Conservation (phyloP, 257 asterid genomes). For the Cinchona pubescens region DNA sequence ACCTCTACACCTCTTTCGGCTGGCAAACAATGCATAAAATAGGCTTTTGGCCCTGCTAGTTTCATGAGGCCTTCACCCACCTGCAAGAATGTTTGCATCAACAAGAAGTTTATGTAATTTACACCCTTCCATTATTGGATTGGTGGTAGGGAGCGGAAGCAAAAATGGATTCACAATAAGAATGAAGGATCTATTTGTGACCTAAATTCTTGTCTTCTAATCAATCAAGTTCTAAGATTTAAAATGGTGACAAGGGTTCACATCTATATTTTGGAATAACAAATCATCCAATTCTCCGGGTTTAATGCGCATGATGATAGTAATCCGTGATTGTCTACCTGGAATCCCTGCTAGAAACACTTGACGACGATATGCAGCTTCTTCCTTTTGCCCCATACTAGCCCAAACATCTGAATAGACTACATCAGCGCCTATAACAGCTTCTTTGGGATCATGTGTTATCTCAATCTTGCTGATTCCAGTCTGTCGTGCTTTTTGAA, state of each 20-base stretch:
- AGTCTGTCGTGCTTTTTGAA: conserved; percentile 57
- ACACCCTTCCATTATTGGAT: neutral
- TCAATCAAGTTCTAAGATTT: neutral
- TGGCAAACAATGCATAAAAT: conserved; percentile 88
- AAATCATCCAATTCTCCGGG: neutral
- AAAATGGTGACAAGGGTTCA: neutral
- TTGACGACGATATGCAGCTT: conserved; percentile 82
- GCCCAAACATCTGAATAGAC: conserved; percentile 99
- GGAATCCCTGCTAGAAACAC: conserved; percentile 91
- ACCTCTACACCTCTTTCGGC: conserved; percentile 90
- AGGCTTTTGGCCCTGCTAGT: conserved; percentile 77
- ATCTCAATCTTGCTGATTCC: conserved; percentile 89
- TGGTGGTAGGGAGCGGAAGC: neutral
- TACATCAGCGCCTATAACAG: conserved; percentile 90
- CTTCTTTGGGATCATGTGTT: conserved; percentile 76
- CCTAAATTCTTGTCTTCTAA: neutral
- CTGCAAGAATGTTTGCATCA: conserved; percentile 33
- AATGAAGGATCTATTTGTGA: neutral
- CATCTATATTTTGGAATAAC: neutral
- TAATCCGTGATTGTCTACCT: conserved; percentile 41
- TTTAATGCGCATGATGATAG: neutral
- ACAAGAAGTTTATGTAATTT: neutral
- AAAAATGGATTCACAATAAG: neutral
- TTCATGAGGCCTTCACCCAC: conserved; percentile 84
- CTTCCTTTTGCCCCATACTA: conserved; percentile 97